Base-by-base conservation (phyloP, 2,329 filamentous ascomycete genomes). In the Beauveria rudraprayagi region DNA sequence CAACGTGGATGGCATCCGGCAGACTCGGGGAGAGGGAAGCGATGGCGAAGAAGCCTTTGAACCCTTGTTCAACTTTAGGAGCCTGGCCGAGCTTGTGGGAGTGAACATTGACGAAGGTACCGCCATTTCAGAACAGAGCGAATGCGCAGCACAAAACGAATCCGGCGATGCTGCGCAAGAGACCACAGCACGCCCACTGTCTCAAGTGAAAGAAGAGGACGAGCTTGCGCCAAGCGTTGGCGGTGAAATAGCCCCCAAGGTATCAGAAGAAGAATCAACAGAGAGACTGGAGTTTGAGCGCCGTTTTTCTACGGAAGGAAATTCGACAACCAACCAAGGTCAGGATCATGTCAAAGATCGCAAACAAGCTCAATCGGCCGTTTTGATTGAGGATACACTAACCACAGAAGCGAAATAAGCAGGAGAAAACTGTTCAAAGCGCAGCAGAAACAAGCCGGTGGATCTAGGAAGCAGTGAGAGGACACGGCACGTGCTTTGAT, bases 11-110 rank as follows among this genome's bases (percentile, higher is more conserved):
- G 71, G 66, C 8, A 77, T 78, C 46, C 77, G 75, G 3, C 53
- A 61, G 10, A 76, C 71, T 17, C 75, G 75, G 60, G 77, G 76
- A 60, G 76, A 78, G 19, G 77, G 79, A 11, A 77, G 78, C 14
- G 81, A 85, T 26, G 73, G 77, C 7, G 81, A 82, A 26, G 77
- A 80, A 5, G 78, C 80, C 16, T 65, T 77, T 60, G 92, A 97
- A 70, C 85, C 91, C 3, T 85, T 96, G 83, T 94, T 96, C 74
- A 97, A 96, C 72, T 97, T 97, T 70, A 82, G 86, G 61, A 96
- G 91, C 66, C 77, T 97, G 24, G 90, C 91, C 2, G 90, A 91
- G 64, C 90, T 95, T 71, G 90, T 97, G 34, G 90, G 87, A 0
- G 85, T 84, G 8, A 79, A 83, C 52, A 75, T 85, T 40, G 82